phyloP scores from a whole-genome alignment of 495 filamentous ascomycete genomes.

The Astrocystis sublimbata region DNA sequence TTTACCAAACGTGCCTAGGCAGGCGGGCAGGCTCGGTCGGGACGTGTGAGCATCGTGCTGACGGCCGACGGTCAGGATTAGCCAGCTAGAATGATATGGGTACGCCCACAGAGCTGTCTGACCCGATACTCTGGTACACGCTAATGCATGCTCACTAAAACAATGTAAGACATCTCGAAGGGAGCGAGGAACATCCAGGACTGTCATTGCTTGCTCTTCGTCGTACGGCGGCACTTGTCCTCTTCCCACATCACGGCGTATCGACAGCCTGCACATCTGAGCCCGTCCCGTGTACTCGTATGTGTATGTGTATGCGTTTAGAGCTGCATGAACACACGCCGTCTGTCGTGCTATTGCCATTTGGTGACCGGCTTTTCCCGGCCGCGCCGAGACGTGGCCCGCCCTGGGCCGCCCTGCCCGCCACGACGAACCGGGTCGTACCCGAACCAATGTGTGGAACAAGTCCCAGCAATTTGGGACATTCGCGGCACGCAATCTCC shows the following conservation, averaged over 20 bases:
- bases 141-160: conserved; percentile 39
- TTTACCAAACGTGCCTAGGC: too few relatives aligned
- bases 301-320: background rate
- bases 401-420: background rate
- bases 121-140: conserved; percentile 43
- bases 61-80: conserved; percentile 6
- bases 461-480: conserved; percentile 20
- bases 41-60: conserved; percentile 8
- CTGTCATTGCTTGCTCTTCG: too few relatives aligned
- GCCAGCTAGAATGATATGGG: conserved; percentile 15
- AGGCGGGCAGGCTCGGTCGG: too few relatives aligned
- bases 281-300: too few relatives aligned
- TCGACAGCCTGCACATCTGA: too few relatives aligned
- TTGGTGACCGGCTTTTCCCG: conserved; percentile 2
- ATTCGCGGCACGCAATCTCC: conserved; percentile 10
- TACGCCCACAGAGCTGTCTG: conserved; percentile 22
- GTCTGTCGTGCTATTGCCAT: background rate
- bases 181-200: conserved; percentile 10
- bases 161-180: conserved; percentile 31
- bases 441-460: conserved; percentile 7
- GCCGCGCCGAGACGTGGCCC: background rate
- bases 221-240: conserved; percentile 2
- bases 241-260: too few relatives aligned
- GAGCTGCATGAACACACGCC: conserved; percentile 1
- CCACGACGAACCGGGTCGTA: background rate